These are phyloP conservation scores for Hymenoscyphus scutula DNA, from an alignment of 2,329 filamentous ascomycete genomes.

Conservation along the genomic window DNA sequence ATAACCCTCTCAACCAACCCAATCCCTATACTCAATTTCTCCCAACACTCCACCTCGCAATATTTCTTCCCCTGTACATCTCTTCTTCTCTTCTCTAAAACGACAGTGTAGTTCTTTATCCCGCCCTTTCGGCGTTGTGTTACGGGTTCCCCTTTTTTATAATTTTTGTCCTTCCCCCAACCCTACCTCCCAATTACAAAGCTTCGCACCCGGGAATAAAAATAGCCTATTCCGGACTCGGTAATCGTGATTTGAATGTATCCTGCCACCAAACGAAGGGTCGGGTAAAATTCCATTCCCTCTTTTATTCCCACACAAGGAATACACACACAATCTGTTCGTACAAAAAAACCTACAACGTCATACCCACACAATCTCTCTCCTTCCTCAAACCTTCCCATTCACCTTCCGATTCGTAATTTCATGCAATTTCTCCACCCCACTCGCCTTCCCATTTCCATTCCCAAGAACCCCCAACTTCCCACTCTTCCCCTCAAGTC, in stretches of 20 bases:
- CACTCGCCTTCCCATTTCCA: constrained; percentile 23
- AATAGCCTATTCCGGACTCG: constrained; percentile 1
- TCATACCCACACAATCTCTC: background rate
- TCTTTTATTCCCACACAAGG: background rate
- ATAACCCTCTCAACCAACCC: no score
- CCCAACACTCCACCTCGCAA: no score
- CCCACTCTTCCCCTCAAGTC: background rate
- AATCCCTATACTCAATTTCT: no score
- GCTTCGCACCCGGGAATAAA: background rate
- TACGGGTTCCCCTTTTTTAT: background rate
- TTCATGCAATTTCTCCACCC: constrained; percentile 19
- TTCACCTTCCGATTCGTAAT: constrained; percentile 25
- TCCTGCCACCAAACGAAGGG: background rate
- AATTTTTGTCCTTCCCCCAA: no score
- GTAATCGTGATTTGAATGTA: background rate
- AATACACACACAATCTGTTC: background rate
- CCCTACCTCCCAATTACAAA: no score
- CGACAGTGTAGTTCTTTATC: no score
- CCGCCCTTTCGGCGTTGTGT: no score
- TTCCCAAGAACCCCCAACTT: constrained; percentile 13
- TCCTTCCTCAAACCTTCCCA: constrained; percentile 4
- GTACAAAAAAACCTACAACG: background rate
- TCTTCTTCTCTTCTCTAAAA: no score
- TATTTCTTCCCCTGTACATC: no score
- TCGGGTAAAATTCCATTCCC: no score